Conservation (phyloP, 257 asterid species). For the Jacaranda copaia region DNA sequence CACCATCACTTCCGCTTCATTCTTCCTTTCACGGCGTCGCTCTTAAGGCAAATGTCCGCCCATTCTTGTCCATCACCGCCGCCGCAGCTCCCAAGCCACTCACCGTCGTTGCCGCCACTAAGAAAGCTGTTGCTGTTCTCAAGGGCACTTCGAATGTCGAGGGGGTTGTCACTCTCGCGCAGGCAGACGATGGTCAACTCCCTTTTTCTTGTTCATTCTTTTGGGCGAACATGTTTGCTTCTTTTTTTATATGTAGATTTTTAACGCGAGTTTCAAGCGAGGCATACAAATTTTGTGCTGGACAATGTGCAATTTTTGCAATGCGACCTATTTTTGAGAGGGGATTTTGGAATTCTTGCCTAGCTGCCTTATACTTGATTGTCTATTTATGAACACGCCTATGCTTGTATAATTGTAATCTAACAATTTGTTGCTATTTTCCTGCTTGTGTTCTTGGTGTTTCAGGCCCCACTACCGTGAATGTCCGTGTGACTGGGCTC, state of each 20-base stretch:
- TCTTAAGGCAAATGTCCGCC: constrained; percentile 59
- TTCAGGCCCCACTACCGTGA: constrained; percentile 90
- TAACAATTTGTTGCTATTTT: constrained; percentile 31
- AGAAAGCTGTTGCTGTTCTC: constrained; percentile 89
- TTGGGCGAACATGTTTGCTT: constrained; percentile 37
- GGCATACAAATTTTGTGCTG: constrained; percentile 13
- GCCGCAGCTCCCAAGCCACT: constrained; percentile 64
- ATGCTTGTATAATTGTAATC: not conserved
- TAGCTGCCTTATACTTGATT: not conserved
- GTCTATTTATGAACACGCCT: not conserved
- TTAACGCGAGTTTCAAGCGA: not conserved
- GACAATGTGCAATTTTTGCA: not conserved
- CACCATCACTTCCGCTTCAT: constrained; percentile 43
- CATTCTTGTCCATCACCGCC: constrained; percentile 52
- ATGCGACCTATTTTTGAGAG: not conserved
- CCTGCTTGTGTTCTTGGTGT: constrained; percentile 22
- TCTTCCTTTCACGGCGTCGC: constrained; percentile 75
- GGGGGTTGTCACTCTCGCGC: constrained; percentile 90
- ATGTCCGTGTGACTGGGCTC: constrained; percentile 82
- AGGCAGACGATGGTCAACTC: constrained; percentile 69
- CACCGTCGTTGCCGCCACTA: constrained; percentile 72
- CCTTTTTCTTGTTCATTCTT: constrained; percentile 32
- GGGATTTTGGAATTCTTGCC: not conserved
- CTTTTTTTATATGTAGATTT: not conserved
- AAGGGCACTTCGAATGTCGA: constrained; percentile 85